Base-by-base conservation (phyloP, 371 early-diverging fungal species). In the Syncephalastrum racemosum region DNA sequence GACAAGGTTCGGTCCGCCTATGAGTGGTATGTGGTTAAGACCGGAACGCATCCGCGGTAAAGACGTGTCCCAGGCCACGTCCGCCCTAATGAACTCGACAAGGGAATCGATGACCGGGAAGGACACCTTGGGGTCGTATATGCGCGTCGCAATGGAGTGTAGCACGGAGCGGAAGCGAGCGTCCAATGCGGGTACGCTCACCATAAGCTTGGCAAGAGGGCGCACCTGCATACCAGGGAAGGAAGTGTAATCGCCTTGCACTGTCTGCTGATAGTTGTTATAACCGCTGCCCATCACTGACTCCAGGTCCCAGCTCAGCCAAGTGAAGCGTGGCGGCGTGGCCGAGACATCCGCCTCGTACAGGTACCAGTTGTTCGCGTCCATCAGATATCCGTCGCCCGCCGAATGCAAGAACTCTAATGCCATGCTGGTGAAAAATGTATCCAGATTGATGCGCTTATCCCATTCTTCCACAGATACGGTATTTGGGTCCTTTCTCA, bases 41-140 rank as follows among this genome's bases (percentile, higher is more conserved):
- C 56, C 54, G 10, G 51, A 22, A 1, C 51, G 52, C 13, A 59
- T 54, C 25, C 59, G 64, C 15, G 49, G 43, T 13, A 54, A 46
- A 6, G 54, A 46, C 8, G 46, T 20, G 24, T 77, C 74, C 77
- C 77, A 77, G 10, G 36, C 67, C 42, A 73, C 72, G 46, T 73
- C 77, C 40, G 69, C 65, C 45, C 48, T 13, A 16, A 73, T 56
- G 64, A 77, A 58, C 6, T 45, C 23, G 1, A 55, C 63, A 5
- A 67, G 4, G 1, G 53, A 52, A 22, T 77, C 60, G 16, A 73
- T 69, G 22, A 48, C 58, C 3, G 54, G 46, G 42, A 62, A 55
- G 20, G 62, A 51, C 0, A 53, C 51, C 5, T 40, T 46, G 2
- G 70, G 74, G 19, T 67, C 59, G 4, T 70, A 41, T 2, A 77